phyloP scores from a whole-genome alignment of 2,329 filamentous ascomycete species.

The Colletotrichum lini region DNA sequence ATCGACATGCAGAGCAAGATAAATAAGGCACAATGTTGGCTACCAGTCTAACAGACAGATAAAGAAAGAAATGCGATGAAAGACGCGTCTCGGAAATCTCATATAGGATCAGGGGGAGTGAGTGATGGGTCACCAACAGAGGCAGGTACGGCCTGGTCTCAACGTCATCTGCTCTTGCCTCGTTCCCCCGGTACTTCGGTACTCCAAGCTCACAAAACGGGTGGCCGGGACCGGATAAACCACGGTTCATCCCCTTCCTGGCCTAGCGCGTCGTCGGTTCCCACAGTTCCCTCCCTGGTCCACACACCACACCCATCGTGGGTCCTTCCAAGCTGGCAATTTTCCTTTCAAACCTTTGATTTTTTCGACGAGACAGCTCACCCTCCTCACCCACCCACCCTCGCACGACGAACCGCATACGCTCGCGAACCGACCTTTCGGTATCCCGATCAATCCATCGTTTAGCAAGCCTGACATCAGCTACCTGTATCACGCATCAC shows the following conservation, averaged over 20 bases:
- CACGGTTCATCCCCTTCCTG: slow-evolving; percentile 10
- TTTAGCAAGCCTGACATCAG: slow-evolving; percentile 44
- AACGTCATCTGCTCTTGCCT: slow-evolving; percentile 38
- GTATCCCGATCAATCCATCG: slow-evolving; percentile 42
- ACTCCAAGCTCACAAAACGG: slow-evolving; percentile 30
- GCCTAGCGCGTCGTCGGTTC: slow-evolving; percentile 17
- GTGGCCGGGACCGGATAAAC: slow-evolving; percentile 41
- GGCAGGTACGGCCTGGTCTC: slow-evolving; percentile 3
- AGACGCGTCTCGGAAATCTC: background rate
- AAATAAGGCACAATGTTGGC: background rate
- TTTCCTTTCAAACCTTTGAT: slow-evolving; percentile 45
- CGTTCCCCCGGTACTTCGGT: slow-evolving; percentile 1
- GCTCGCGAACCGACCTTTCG: slow-evolving; percentile 37
- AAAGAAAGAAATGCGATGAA: background rate
- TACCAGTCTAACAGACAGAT: background rate
- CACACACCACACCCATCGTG: slow-evolving; percentile 38
- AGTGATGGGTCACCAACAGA: background rate
- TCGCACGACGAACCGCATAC: slow-evolving; percentile 39
- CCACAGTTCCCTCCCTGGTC: slow-evolving; percentile 40
- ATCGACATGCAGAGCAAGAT: background rate
- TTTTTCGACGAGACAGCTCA: slow-evolving; percentile 45
- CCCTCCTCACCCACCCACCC: slow-evolving; percentile 41
- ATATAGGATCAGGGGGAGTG: background rate
- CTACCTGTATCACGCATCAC: slow-evolving; percentile 39
- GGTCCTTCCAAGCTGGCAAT: slow-evolving; percentile 44